phyloP scores from a whole-genome alignment of 2,329 filamentous ascomycete genomes.

The Magnaporthales sp. region DNA sequence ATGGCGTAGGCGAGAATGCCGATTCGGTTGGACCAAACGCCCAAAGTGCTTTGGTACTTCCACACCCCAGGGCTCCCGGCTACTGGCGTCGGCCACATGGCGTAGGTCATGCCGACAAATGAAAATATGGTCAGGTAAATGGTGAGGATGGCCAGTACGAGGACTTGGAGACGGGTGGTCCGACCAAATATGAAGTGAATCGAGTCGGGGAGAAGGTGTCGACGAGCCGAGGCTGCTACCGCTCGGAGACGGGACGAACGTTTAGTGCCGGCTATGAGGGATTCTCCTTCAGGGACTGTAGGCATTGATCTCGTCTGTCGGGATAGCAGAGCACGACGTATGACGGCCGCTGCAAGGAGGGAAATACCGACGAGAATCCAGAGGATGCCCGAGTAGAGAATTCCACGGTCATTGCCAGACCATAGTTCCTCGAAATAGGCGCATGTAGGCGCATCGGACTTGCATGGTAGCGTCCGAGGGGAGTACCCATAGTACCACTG shows the following conservation, averaged over 20 bases:
- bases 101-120: constrained; percentile 61
- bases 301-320: constrained; percentile 13
- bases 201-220: constrained; percentile 53
- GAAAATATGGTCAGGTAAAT: constrained; percentile 59
- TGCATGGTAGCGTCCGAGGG: not conserved
- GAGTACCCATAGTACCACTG: not conserved
- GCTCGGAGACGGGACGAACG: not conserved
- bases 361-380: constrained; percentile 36
- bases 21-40: constrained; percentile 59
- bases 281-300: constrained; percentile 10
- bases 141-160: constrained; percentile 47
- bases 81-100: constrained; percentile 61
- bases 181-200: constrained; percentile 52
- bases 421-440: not conserved
- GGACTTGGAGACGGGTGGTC: constrained; percentile 59
- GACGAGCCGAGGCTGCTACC: constrained; percentile 29
- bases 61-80: constrained; percentile 42
- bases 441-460: not conserved
- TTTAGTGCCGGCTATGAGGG: no score
- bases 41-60: constrained; percentile 58
- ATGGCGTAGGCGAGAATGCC: constrained; percentile 66
- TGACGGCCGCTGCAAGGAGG: constrained; percentile 21
- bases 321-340: constrained; percentile 24
- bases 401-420: constrained; percentile 31
- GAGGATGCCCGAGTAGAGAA: constrained; percentile 40